Base-by-base conservation (phyloP, 768 basidiomycete species). In the Crepidotus variabilis region DNA sequence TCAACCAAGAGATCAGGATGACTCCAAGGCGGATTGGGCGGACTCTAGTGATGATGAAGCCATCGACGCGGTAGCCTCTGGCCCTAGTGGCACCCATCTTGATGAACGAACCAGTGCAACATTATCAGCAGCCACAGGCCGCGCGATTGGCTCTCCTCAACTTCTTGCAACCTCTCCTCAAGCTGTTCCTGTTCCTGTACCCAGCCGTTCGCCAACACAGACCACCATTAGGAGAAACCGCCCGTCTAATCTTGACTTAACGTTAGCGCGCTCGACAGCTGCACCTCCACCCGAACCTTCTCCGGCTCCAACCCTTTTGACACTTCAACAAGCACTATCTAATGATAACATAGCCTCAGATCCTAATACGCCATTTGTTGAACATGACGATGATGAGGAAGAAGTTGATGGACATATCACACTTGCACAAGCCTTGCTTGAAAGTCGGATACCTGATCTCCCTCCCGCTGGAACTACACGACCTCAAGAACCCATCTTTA, bases 11-110 rank as follows among this genome's bases (percentile, higher is more conserved):
- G 59, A 66, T 13, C 71, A 69, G 49, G 76, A 78, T 65, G 80
- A 80, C 60, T 57, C 70, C 7, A 86, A 86, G 65, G 74, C 67
- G 55, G 79, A 94, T 63, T 91, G 93, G 92, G 75, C 81, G 54
- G 84, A 90, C 67, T 84, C 82, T 5, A 92, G 90, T 61, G 92
- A 94, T 59, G 92, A 94, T 54, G 92, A 94, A 68, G 92, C 90
- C 13, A 90, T 94, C 53, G 84, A 91, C 63, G 73, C 90, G 43
- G 82, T 92, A 32, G 88, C 92, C 0, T 90, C 92, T 16, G 91
- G 85, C 10, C 78, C 89, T 13, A 90, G 88, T 57, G 91, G 92
- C 7, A 87, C 89, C 62, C 88, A 87, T 65, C 67, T 93, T 50
- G 91, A 94, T 63, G 91, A 94, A 69, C 82, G 91, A 23, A 94